Evolutionary conservation across 2,329 filamentous ascomycete genomes (phyloP).

Genomic region (Monosporascus cannonballus): DNA sequence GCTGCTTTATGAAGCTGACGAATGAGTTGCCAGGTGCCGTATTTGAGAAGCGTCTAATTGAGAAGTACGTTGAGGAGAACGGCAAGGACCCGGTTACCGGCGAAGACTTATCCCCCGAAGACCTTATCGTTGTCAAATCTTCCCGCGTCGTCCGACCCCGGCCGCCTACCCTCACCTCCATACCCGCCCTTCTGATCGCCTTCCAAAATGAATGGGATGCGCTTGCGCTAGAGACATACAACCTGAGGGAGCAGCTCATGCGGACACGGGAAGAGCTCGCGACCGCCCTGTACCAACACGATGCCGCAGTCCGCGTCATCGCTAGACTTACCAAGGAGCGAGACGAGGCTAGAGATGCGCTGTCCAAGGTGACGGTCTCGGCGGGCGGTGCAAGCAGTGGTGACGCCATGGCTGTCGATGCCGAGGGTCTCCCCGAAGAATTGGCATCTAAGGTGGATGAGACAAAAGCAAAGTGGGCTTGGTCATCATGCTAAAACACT

Average conservation of each 20-base stretch:
- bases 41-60: slow-evolving; percentile 92
- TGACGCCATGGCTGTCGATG: slow-evolving; percentile 92
- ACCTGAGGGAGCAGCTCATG: slow-evolving; percentile 79
- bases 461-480: slow-evolving; percentile 69
- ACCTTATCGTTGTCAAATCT: slow-evolving; percentile 82
- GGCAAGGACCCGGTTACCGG: slow-evolving; percentile 87
- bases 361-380: slow-evolving; percentile 77
- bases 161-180: slow-evolving; percentile 90
- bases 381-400: slow-evolving; percentile 50
- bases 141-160: slow-evolving; percentile 79
- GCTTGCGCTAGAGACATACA: slow-evolving; percentile 84
- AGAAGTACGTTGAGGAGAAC: slow-evolving; percentile 89
- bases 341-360: slow-evolving; percentile 83
- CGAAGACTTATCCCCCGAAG: slow-evolving; percentile 75
- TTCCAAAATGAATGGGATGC: slow-evolving; percentile 99
- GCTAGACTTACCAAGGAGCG: slow-evolving; percentile 84
- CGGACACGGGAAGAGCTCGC: slow-evolving; percentile 91
- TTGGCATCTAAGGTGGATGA: slow-evolving; percentile 70
- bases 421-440: slow-evolving; percentile 65
- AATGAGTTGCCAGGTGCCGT: slow-evolving; percentile 58
- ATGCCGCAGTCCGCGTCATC: slow-evolving; percentile 94
- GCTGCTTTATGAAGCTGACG: slow-evolving; percentile 21
- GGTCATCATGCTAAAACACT: background rate
- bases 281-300: slow-evolving; percentile 91
- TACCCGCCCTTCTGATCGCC: slow-evolving; percentile 85